Conservation (phyloP, 2,329 filamentous ascomycete genomes). For the Chalara sp. region DNA sequence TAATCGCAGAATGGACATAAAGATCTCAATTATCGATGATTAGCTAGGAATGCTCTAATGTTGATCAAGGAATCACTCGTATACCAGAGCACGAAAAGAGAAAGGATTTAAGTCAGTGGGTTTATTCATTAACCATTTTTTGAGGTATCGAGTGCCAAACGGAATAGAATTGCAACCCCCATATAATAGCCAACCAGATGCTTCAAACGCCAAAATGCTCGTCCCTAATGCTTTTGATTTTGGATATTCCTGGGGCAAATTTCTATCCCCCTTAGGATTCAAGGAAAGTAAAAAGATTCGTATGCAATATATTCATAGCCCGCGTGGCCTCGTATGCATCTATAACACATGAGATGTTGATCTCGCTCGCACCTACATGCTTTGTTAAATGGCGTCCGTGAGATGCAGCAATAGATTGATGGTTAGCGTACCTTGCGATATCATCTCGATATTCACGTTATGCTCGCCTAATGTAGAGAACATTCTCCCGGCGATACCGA, state of each 20-base stretch:
- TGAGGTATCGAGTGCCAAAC: too few species aligned
- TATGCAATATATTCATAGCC: constrained; percentile 93
- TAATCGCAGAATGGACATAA: too few species aligned
- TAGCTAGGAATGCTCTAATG: too few species aligned
- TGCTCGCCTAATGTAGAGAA: constrained; percentile 91
- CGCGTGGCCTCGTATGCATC: constrained; percentile 84
- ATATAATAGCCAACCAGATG: constrained; percentile 37
- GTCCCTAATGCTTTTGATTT: background rate
- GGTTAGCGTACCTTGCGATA: constrained; percentile 73
- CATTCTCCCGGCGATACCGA: constrained; percentile 88
- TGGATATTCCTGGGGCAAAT: constrained; percentile 38
- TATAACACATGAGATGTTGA: constrained; percentile 98
- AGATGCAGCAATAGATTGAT: background rate
- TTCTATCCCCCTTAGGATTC: constrained; percentile 44
- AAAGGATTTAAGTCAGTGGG: too few species aligned
- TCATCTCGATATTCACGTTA: constrained; percentile 98
- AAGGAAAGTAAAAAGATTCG: constrained; percentile 92
- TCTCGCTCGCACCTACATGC: constrained; percentile 79
- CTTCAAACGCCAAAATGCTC: background rate
- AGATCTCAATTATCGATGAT: too few species aligned
- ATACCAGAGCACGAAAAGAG: too few species aligned
- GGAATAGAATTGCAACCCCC: background rate
- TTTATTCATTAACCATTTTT: too few species aligned
- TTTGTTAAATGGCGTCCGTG: background rate
- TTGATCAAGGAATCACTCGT: too few species aligned